Evolutionary conservation across 2,329 filamentous ascomycete species (phyloP), one percentile per base, ranked within the genome.

Genomic region (Fusarium clavum): DNA sequence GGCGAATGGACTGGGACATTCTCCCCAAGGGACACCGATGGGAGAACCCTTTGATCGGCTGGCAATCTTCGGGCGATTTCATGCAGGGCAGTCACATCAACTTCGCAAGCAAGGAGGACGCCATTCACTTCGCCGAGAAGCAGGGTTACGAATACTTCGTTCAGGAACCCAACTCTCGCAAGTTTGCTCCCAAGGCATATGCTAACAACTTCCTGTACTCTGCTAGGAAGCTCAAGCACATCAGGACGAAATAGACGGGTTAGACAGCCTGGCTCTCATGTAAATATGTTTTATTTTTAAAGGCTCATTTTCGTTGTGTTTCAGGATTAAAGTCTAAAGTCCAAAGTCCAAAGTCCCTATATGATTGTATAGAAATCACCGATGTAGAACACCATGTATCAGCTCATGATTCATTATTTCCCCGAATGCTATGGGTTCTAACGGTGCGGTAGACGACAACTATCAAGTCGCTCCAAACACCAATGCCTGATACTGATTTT

Each of bases 141-240:
- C 96, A 99, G 82, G 96, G 97, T 38, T 99, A 99, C 80, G 95
- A 99, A 80, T 99, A 97, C 83, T 98, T 96, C 80, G 94, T 99
- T 25, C 96, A 98, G 85, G 96, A 98, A 83, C 95, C 96, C 38
- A 97, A 98, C 78, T 89, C 90, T 82, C 90, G 96, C 78, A 92
- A 91, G 78, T 91, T 98, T 76, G 84, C 90, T 18, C 93, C 94
- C 66, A 99, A 99, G 89, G 76, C 93, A 13, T 99, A 99, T 81
- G 95, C 96, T 66, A 97, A 97, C 83, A 97, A 98, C 85, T 99
- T 98, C 82, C 79, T 94, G 70, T 94, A 97, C 84, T 90, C 90
- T 68, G 84, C 92, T 14, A 91, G 89, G 82, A 96, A 95, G 88
- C 85, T 98, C 80, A 98, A 98, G 87, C 88, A 91, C 77, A 89